Evolutionary conservation across 176 grass and related monocot genomes (phyloP), one percentile per base, ranked within the genome.

Genomic region (Zoysia pacifica): DNA sequence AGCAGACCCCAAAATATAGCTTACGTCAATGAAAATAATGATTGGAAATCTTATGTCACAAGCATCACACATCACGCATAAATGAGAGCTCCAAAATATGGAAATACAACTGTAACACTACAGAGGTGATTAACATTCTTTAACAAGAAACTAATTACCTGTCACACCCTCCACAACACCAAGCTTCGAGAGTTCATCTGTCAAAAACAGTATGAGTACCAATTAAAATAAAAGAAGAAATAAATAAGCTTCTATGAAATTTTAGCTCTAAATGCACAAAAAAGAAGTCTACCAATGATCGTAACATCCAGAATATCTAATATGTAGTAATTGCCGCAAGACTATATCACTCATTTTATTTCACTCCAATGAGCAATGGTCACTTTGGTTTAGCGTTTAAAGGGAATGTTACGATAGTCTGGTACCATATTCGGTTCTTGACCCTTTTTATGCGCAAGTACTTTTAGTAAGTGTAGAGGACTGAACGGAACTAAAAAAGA

Each of bases 161-260:
- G 81, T 89, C 62, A 88, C 75, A 39, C 90, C 88, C 83, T 97
- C 87, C 43, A 80, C 75, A 49, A 97, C 87, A 20, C 95, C 95
- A 78, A 97, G 83, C 83, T 94, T 94, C 4, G 65, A 50, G 39
- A 97, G 88, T 88, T 97, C 95, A 78, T 90, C 95, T 97, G 87
- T 81, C 76, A 88, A 62, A 89, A 90, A 39, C 68, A 79, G 66
- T 19, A 78, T 44, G 81, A 72, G 79, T 58, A 63, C n/a, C 48
- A 48, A 62, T 16, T 78, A 80, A 80, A 41, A 83, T 39, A 61
- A 45, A 39, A 44, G 45, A 35, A 37, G 81, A 72, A 83, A 14
- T 28, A 70, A 42, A 61, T 36, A 84, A 79, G 43, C 53, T 67
- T 68, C 36, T 81, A 76, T 47, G 69, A 9, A 80, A 81, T 70